phyloP scores from a whole-genome alignment of 306 rosid genomes.

The Carpinus fangiana region DNA sequence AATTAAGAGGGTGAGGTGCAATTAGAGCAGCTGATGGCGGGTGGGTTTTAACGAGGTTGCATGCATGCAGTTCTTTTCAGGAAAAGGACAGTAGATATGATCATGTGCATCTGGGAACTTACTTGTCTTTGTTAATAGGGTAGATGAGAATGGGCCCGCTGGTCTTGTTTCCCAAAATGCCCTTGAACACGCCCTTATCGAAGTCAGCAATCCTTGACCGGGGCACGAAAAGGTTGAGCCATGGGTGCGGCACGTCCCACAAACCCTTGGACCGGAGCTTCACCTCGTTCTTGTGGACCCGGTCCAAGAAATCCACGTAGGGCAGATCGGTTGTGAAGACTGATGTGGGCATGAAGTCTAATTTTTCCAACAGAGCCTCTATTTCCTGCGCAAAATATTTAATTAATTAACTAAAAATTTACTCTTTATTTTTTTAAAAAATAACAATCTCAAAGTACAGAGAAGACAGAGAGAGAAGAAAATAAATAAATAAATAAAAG shows the following conservation, averaged over 20 bases:
- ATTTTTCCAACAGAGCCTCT: conserved; percentile 48
- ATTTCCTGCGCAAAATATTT: conserved; percentile 59
- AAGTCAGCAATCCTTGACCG: conserved; percentile 84
- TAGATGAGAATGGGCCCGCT: conserved; percentile 97
- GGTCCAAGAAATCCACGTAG: conserved; percentile 88
- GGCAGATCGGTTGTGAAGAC: conserved; percentile 82
- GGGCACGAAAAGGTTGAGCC: conserved; percentile 96
- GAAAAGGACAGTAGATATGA: conserved; percentile 2
- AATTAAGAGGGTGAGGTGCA: neutral
- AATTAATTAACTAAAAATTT: neutral
- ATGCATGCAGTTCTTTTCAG: conserved; percentile 17
- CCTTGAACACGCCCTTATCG: conserved; percentile 84
- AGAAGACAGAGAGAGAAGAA: neutral
- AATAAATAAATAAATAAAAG: conserved; percentile 1
- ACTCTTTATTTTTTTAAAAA: neutral
- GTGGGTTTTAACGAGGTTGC: conserved; percentile 3
- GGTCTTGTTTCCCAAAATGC: conserved; percentile 83
- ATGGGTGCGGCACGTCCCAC: conserved; percentile 98
- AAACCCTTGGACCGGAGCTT: conserved; percentile 84
- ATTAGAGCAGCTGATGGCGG: neutral
- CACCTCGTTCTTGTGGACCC: conserved; percentile 90
- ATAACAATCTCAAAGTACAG: conserved; percentile 8
- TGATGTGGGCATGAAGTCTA: conserved; percentile 63
- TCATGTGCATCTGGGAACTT: conserved; percentile 34
- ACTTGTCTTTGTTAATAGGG: conserved; percentile 92